These are phyloP conservation scores for Pinus albicaulis DNA, from an alignment of 75 land plant species.

Conservation along the genomic window DNA sequence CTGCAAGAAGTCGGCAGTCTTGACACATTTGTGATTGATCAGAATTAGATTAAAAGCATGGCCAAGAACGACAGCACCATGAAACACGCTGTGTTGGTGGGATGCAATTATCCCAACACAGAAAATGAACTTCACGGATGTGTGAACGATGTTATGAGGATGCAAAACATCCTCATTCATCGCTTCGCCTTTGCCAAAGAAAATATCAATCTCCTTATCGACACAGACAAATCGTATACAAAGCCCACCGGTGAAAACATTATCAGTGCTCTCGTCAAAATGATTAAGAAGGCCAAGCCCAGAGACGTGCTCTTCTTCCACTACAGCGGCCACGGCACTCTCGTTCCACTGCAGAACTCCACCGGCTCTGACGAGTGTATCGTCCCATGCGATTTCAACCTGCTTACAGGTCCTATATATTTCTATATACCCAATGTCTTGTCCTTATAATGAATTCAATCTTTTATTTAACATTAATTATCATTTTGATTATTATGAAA, in stretches of 20 bases:
- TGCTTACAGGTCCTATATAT: slow-evolving; percentile 63
- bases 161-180: slow-evolving; percentile 35
- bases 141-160: slow-evolving; percentile 68
- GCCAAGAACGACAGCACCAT: too few relatives aligned
- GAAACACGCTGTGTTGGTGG: slow-evolving; percentile 52
- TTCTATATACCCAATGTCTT: too few relatives aligned
- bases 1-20: too few relatives aligned
- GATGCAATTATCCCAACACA: slow-evolving; percentile 78
- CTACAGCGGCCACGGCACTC: slow-evolving; percentile 85
- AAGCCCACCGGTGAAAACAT: slow-evolving; percentile 79
- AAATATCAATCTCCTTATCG: slow-evolving; percentile 54
- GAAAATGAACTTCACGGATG: slow-evolving; percentile 70
- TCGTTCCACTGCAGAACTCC: slow-evolving; percentile 13
- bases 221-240: slow-evolving; percentile 31
- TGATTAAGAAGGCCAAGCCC: slow-evolving; percentile 35
- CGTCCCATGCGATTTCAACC: slow-evolving; percentile 82
- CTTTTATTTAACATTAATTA: too few relatives aligned
- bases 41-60: too few relatives aligned
- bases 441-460: too few relatives aligned
- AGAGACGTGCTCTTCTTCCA: slow-evolving; percentile 84
- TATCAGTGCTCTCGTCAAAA: slow-evolving; percentile 28
- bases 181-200: slow-evolving; percentile 52
- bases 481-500: too few relatives aligned
- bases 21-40: too few relatives aligned
- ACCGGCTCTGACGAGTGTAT: slow-evolving; percentile 62